Evolutionary conservation across 768 basidiomycete species (phyloP).

Genomic region (Calocera viscosa): DNA sequence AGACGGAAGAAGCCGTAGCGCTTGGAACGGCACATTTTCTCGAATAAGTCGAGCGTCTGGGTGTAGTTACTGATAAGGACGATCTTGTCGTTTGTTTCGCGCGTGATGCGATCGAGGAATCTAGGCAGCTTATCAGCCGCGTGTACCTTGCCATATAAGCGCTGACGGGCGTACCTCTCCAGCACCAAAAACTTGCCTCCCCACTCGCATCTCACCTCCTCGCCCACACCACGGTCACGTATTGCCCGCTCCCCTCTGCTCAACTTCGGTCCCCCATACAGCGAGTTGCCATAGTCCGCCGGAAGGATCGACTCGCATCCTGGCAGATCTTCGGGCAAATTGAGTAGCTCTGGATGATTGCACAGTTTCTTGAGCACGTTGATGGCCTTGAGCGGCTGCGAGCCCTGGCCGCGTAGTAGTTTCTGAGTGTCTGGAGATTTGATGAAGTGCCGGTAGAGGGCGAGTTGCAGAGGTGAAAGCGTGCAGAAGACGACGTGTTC

Average conservation of each 20-base stretch:
- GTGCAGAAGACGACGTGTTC: constrained; percentile 94
- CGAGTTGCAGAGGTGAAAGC: constrained; percentile 67
- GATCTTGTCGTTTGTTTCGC: constrained; percentile 82
- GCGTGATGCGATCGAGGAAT: constrained; percentile 71
- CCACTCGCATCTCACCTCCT: constrained; percentile 62
- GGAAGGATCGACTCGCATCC: constrained; percentile 64
- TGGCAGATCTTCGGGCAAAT: constrained; percentile 68
- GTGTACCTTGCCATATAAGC: not conserved
- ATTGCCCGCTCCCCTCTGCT: constrained; percentile 8
- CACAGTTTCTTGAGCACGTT: constrained; percentile 90
- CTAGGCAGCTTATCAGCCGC: constrained; percentile 30
- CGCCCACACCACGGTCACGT: constrained; percentile 20
- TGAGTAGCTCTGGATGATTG: constrained; percentile 85
- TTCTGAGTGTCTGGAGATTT: constrained; percentile 87
- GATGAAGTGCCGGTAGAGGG: constrained; percentile 81
- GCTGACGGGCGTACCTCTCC: constrained; percentile 49
- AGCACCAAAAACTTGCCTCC: constrained; percentile 86
- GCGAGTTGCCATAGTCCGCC: constrained; percentile 36
- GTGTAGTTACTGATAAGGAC: constrained; percentile 96
- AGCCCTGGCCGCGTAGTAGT: constrained; percentile 70
- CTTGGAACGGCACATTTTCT: constrained; percentile 73
- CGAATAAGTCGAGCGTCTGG: constrained; percentile 86
- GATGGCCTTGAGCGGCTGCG: constrained; percentile 93
- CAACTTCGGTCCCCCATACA: constrained; percentile 8
- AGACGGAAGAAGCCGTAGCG: constrained; percentile 83